Base-by-base conservation (phyloP, 805 yeast species). In the Sugiyamaella mastotermitis region DNA sequence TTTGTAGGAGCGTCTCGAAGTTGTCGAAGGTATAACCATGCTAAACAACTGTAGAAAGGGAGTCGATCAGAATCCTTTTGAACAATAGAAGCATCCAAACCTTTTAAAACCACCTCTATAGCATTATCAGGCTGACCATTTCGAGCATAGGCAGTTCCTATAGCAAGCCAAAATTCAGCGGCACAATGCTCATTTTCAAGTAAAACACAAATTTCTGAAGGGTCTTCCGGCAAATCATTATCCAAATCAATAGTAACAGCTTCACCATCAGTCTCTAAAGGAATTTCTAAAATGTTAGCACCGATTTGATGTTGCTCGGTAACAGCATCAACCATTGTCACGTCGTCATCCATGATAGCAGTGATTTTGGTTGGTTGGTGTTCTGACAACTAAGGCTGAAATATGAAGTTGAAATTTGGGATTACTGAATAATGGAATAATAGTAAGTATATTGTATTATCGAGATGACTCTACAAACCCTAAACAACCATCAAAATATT, bases 181-280 rank as follows among this genome's bases (percentile, higher is more conserved):
- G 74, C 77, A 35, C 90, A 80, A 40, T 74, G 75, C 62, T 92
- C 97, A 48, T 83, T 84, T 45, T 83, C 81, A 46, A 92, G 66
- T 45, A 90, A 72, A 19, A 76, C 73, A 47, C 83, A 77, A 46
- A 92, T 69, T 54, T 92, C 97, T 31, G 76, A 71, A 3, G 95
- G 84, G 57, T 90, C 95, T 16, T 84, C 95, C 3, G 95, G 94
- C 40, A 87, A 68, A 54, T 90, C 97, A 24, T 78, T 77, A 37
- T 73, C 73, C 43, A 83, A 70, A 53, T 87, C 90, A 49, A 92
- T 75, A 37, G 85, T 81, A 46, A 90, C 95, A 45, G 85, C 83
- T 62, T 87, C 95, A 51, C 81, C 83, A 41, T 80, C 78, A 14
- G 46, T 49, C 40, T 73, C 81, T 55, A 86, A 65, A 30, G 95